Evolutionary conservation across 129 eudicot species (phyloP), one percentile per base, ranked within the genome.

Genomic region (Dittrichia graveolens): DNA sequence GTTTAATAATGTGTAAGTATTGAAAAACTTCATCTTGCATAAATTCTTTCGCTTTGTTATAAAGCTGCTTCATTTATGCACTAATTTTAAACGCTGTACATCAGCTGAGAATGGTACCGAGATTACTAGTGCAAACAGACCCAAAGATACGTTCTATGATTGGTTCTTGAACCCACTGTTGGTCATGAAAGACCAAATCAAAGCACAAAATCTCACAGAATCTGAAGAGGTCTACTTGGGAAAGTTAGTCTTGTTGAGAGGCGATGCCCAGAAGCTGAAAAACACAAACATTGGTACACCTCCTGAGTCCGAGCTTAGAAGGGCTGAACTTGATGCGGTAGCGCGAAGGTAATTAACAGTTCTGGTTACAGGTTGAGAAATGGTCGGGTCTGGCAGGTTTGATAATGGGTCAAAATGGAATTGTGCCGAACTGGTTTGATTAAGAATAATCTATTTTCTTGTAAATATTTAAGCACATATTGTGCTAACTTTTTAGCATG

Each of bases 171-270:
- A 85, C 73, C 98, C 98, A 4, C 85, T 92, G 4, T 41, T 92
- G 88, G 84, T 92, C 76, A 78, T 92, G 41, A 92, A 89, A 76
- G 98, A 92, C 73, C 98, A 92, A 78, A 83, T 92, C 60, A 87
- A 79, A 87, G 91, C 95, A 0, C 83, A 83, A 50, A 83, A 89
- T 55, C 89, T 92, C 48, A 76, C 90, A 0, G 85, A 84, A 52
- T 65, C 80, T 0, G 96, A 89, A 71, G 96, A 83, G 77, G 86
- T 64, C 10, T 92, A 89, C 69, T 83, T 92, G 56, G 94, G 89
- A 5, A 87, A 82, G 65, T 72, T 92, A 40, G 86, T 89, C 41
- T 48, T 92, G 66, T 75, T 82, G 18, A 80, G 83, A 13, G 88
- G 88, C 41, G 82, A 85, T 80, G 79, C 83, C 11, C 73, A 82